Evolutionary conservation across 2,329 filamentous ascomycete genomes (phyloP).

Genomic region (Ramularia endophylla): DNA sequence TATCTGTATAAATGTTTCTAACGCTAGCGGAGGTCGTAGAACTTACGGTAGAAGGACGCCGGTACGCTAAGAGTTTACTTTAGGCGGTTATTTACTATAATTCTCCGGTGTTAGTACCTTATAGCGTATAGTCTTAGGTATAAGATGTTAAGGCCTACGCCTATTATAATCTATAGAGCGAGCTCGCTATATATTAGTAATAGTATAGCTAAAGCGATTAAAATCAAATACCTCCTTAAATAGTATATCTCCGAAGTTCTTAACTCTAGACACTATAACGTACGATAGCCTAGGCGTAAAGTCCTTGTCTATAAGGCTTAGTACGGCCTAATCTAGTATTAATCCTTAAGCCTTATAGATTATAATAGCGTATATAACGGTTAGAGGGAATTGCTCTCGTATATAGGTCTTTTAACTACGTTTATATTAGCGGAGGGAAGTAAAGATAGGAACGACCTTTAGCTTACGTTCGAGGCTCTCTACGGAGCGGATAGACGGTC

Average conservation of each 20-base stretch:
- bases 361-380: neutral
- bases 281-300: neutral
- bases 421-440: neutral
- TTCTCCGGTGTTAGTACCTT: too few species aligned
- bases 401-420: neutral
- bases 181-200: too few species aligned
- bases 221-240: neutral
- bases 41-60: too few species aligned
- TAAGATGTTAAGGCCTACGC: too few species aligned
- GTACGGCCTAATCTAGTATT: neutral
- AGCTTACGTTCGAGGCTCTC: neutral
- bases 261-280: neutral
- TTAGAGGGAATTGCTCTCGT: neutral
- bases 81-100: too few species aligned
- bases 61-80: too few species aligned
- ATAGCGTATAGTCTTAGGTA: too few species aligned
- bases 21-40: too few species aligned
- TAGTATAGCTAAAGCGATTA: neutral
- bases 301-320: neutral
- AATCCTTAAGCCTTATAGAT: conserved; percentile 1
- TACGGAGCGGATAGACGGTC: too few species aligned
- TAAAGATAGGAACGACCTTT: conserved; percentile 1
- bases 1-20: too few species aligned
- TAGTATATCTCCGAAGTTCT: neutral
- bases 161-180: too few species aligned